These are phyloP conservation scores for Candida stauntonica DNA, from an alignment of 805 yeast species.

Conservation along the genomic window DNA sequence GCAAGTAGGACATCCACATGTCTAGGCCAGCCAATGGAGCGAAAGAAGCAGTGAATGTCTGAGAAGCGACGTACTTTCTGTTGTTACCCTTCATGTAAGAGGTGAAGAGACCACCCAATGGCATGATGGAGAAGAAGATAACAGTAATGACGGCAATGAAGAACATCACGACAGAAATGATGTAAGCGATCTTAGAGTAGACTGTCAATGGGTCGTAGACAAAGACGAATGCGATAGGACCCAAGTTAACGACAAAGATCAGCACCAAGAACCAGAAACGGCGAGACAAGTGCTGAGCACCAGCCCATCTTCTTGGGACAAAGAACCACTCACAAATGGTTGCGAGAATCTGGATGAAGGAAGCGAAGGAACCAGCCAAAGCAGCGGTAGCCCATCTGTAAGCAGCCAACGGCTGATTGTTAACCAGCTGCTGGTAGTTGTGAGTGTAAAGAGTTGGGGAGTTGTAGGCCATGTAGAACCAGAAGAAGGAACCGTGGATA, in stretches of 20 bases:
- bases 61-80: constrained; percentile 87
- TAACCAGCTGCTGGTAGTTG: constrained; percentile 74
- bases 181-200: constrained; percentile 66
- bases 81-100: constrained; percentile 83
- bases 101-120: constrained; percentile 93
- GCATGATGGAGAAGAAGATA: constrained; percentile 88
- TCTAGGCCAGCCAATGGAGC: constrained; percentile 79
- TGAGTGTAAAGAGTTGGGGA: constrained; percentile 88
- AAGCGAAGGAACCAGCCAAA: constrained; percentile 86
- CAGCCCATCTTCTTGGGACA: constrained; percentile 98
- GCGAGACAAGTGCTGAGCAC: constrained; percentile 94
- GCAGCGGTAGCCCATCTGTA: constrained; percentile 92
- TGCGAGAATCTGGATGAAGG: constrained; percentile 76
- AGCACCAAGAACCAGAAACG: constrained; percentile 71
- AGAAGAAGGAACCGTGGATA: constrained; percentile 80
- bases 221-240: constrained; percentile 82
- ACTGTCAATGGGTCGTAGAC: constrained; percentile 68
- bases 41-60: constrained; percentile 92
- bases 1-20: constrained; percentile 91
- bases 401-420: constrained; percentile 86
- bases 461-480: constrained; percentile 94
- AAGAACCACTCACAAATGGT: constrained; percentile 91
- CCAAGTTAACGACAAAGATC: constrained; percentile 69
- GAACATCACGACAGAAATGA: constrained; percentile 82
- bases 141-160: constrained; percentile 82